These are phyloP conservation scores for Penicillium sp. DNA, from an alignment of 2,329 filamentous ascomycete genomes.

Conservation along the genomic window DNA sequence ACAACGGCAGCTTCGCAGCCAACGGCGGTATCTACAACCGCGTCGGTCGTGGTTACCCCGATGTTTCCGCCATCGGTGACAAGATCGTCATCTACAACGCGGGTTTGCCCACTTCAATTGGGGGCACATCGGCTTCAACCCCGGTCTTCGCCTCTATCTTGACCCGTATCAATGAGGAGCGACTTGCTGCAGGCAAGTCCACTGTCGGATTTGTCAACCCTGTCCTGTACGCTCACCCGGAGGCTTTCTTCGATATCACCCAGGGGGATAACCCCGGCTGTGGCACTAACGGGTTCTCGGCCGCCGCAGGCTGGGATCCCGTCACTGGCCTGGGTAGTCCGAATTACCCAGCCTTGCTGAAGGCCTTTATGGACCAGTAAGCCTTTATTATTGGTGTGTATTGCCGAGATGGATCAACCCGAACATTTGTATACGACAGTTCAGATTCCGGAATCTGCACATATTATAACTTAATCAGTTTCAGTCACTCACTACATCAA, in stretches of 20 bases:
- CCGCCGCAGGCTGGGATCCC: conserved; percentile 29
- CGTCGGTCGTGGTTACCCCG: conserved; percentile 34
- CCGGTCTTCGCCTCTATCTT: conserved; percentile 55
- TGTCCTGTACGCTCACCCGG: conserved; percentile 29
- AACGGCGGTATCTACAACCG: conserved; percentile 34
- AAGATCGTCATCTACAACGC: conserved; percentile 30
- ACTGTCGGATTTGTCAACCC: conserved; percentile 55
- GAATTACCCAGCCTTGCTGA: conserved; percentile 31
- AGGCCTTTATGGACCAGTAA: conserved; percentile 29
- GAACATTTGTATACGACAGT: not conserved
- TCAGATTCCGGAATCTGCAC: not conserved
- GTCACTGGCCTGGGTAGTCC: conserved; percentile 36
- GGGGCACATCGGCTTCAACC: conserved; percentile 45
- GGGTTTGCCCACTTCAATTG: conserved; percentile 21
- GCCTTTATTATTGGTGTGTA: not conserved
- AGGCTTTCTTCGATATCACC: conserved; percentile 32
- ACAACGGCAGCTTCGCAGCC: conserved; percentile 30
- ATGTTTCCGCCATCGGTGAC: conserved; percentile 37
- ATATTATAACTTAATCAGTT: not conserved
- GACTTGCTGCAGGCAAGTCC: conserved; percentile 48
- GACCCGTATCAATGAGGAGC: conserved; percentile 52
- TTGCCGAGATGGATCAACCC: no score
- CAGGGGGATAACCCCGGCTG: conserved; percentile 31
- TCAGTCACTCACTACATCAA: not conserved
- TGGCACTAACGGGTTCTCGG: conserved; percentile 27